Conservation (phyloP, 2,329 filamentous ascomycete genomes). For the Pyricularia grisea region DNA sequence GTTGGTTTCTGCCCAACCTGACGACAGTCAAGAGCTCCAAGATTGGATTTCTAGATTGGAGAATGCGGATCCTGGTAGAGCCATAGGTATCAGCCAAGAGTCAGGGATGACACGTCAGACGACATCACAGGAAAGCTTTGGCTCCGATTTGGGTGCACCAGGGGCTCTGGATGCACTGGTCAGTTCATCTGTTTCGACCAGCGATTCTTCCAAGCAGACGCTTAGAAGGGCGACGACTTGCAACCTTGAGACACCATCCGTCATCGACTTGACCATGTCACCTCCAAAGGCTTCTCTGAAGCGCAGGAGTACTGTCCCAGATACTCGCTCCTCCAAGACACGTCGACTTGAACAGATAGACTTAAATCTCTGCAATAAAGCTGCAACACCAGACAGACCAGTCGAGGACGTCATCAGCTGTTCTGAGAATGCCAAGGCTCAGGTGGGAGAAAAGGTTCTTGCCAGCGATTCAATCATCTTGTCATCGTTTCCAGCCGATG, state of each 20-base stretch:
- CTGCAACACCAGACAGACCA: not conserved
- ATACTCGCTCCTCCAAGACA: not conserved
- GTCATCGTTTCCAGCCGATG: not conserved
- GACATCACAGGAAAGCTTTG: constrained; percentile 2
- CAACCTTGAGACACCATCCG: not conserved
- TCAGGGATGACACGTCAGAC: constrained; percentile 15
- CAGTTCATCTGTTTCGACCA: not conserved
- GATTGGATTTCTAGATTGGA: constrained; percentile 55
- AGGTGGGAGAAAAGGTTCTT: too few species aligned
- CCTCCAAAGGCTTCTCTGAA: not conserved
- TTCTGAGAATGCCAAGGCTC: constrained; percentile 12
- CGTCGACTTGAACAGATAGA: not conserved
- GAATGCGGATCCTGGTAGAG: constrained; percentile 33
- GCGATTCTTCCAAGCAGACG: not conserved
- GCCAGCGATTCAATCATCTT: not conserved
- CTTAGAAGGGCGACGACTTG: not conserved
- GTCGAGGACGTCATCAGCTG: not conserved
- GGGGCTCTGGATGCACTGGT: not conserved
- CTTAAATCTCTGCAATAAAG: not conserved
- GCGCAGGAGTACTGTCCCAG: not conserved
- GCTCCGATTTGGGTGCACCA: not conserved
- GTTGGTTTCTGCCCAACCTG: constrained; percentile 34
- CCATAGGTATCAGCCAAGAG: constrained; percentile 32
- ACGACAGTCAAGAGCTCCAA: constrained; percentile 50
- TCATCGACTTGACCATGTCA: not conserved